Percentiles rank a stretch among this genome's conserved stretches.
Conservation (phyloP, 768 basidiomycete species). For the Polyporus arcularius region DNA sequence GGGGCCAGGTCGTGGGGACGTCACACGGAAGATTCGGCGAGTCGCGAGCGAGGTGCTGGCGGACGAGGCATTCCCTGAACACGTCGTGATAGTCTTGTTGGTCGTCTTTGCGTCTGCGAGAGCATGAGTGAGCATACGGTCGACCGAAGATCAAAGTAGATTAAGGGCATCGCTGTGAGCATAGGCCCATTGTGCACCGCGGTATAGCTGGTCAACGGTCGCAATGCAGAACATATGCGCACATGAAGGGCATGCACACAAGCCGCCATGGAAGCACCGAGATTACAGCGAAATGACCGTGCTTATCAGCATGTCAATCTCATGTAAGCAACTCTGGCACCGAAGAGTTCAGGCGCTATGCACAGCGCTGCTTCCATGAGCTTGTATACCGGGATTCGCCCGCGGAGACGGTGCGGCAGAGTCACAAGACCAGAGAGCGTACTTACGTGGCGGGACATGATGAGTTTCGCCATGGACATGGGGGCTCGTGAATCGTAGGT, state of each 20-base stretch:
- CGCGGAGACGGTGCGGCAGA: neutral
- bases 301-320: neutral
- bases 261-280: neutral
- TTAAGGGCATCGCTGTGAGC: too few relatives aligned
- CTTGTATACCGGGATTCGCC: conserved; percentile 9
- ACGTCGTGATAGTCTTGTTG: conserved; percentile 24
- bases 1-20: too few relatives aligned
- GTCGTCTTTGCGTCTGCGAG: conserved; percentile 25
- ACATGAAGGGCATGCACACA: neutral
- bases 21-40: conserved; percentile 22
- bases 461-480: conserved; percentile 34
- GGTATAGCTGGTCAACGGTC: neutral
- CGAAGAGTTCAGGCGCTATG: too few relatives aligned
- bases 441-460: conserved; percentile 35
- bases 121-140: neutral
- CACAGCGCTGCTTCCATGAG: conserved; percentile 1
- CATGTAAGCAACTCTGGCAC: neutral
- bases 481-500: conserved; percentile 27
- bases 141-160: neutral
- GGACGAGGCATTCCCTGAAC: conserved; percentile 24
- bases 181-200: neutral
- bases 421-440: conserved; percentile 14
- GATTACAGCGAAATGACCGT: neutral
- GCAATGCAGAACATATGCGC: neutral
- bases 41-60: conserved; percentile 23